Percentiles rank a stretch among this genome's conserved stretches.
phyloP scores from a whole-genome alignment of 805 yeast genomes.

The Starmerella floris region DNA sequence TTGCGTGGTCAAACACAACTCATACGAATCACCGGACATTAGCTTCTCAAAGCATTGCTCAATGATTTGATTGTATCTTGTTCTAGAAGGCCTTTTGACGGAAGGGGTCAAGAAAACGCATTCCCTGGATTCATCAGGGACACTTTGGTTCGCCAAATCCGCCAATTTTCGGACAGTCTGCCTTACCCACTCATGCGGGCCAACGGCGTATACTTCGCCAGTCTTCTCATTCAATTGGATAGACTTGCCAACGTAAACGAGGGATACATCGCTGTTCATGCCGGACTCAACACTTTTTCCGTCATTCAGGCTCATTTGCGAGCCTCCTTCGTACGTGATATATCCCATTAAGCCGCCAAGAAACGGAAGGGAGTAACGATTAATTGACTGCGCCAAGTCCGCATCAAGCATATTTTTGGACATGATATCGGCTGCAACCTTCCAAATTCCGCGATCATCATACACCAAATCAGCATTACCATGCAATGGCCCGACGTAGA shows the following conservation, averaged over 20 bases:
- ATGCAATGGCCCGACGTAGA: conserved; percentile 14
- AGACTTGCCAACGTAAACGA: conserved; percentile 18
- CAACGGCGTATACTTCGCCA: conserved; percentile 8
- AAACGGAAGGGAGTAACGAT: conserved; percentile 45
- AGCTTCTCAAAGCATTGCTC: conserved; percentile 51
- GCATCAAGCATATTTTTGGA: conserved; percentile 19
- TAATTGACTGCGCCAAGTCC: conserved; percentile 12
- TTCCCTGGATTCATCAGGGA: background rate
- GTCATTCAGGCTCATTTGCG: conserved; percentile 8
- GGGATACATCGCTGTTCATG: conserved; percentile 19
- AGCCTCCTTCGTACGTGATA: conserved; percentile 71
- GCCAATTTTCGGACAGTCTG: too few species aligned
- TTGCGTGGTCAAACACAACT: conserved; percentile 74
- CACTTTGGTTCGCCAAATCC: background rate
- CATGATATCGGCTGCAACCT: conserved; percentile 16
- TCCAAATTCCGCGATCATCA: conserved; percentile 8
- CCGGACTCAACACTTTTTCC: conserved; percentile 7
- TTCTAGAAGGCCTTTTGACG: conserved; percentile 4
- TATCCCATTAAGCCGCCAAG: conserved; percentile 85
- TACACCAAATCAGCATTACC: background rate
- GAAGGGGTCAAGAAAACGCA: background rate
- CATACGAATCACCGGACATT: conserved; percentile 80
- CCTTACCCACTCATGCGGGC: conserved; percentile 8
- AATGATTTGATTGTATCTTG: conserved; percentile 43
- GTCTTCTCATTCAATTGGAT: conserved; percentile 10